Conservation (phyloP, 495 filamentous ascomycete species). For the Penicillium diatomitis region DNA sequence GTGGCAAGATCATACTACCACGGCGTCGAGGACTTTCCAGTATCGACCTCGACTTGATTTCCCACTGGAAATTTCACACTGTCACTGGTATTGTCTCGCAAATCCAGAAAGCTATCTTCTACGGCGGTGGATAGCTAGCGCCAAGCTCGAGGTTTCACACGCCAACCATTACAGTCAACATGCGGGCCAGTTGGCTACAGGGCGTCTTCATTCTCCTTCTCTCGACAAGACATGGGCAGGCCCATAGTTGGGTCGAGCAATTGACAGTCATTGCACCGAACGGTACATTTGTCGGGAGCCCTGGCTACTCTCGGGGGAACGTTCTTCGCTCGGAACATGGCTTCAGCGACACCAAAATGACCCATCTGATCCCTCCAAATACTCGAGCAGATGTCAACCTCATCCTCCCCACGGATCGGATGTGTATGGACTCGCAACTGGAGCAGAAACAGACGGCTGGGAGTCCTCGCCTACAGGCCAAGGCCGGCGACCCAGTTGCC, state of each 20-base stretch:
- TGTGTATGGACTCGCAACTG: slow-evolving; percentile 49
- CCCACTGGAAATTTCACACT: too few relatives aligned
- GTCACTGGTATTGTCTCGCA: too few relatives aligned
- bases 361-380: slow-evolving; percentile 46
- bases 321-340: slow-evolving; percentile 37
- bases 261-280: slow-evolving; percentile 59
- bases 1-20: too few relatives aligned
- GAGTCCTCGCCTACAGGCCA: slow-evolving; percentile 55
- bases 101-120: background rate
- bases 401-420: slow-evolving; percentile 19
- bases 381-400: slow-evolving; percentile 21
- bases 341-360: slow-evolving; percentile 42
- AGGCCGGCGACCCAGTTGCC: slow-evolving; percentile 59
- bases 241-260: slow-evolving; percentile 75
- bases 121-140: slow-evolving; percentile 2
- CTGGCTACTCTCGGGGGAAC: slow-evolving; percentile 61
- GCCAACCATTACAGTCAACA: background rate
- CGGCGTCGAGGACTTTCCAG: too few relatives aligned
- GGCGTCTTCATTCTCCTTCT: slow-evolving; percentile 28
- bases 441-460: slow-evolving; percentile 44
- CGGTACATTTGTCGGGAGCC: slow-evolving; percentile 59
- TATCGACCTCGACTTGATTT: too few relatives aligned
- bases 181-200: slow-evolving; percentile 4
- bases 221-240: slow-evolving; percentile 20
- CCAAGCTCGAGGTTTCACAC: too few relatives aligned